These are phyloP conservation scores for Coprinellus micaceus DNA, from an alignment of 768 basidiomycete genomes.

Conservation along the genomic window DNA sequence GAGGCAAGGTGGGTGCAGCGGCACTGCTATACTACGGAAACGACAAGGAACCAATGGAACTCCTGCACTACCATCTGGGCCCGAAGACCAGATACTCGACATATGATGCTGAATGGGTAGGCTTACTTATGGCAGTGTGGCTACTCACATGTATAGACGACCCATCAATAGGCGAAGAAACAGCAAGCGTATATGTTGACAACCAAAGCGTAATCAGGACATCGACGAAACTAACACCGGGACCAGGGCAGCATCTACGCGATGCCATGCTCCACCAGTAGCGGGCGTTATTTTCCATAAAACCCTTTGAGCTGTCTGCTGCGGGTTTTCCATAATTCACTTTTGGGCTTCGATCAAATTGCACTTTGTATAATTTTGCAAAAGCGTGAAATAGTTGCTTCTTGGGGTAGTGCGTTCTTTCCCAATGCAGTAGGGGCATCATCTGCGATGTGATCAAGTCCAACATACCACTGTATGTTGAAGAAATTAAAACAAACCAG, in stretches of 20 bases:
- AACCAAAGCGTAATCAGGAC: constrained; percentile 2
- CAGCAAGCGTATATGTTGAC: not conserved
- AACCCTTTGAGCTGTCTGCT: too few relatives aligned
- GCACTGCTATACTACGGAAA: constrained; percentile 7
- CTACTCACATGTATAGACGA: constrained; percentile 3
- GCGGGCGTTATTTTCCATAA: too few relatives aligned
- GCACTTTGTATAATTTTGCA: too few relatives aligned
- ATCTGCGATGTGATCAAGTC: too few relatives aligned
- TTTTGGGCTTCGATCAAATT: too few relatives aligned
- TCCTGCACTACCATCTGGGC: constrained; percentile 14
- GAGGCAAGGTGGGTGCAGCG: constrained; percentile 20
- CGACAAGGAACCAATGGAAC: not conserved
- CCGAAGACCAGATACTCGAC: constrained; percentile 13
- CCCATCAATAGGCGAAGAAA: not conserved
- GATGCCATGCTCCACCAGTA: too few relatives aligned
- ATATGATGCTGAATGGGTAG: constrained; percentile 20
- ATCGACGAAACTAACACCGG: not conserved
- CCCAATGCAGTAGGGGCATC: too few relatives aligned
- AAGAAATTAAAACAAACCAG: too few relatives aligned
- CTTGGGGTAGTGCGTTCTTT: too few relatives aligned
- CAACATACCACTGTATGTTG: too few relatives aligned
- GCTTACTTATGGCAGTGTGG: constrained; percentile 16
- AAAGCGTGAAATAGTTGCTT: too few relatives aligned
- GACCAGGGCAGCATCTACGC: not conserved
- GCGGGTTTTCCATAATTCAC: too few relatives aligned